Conservation (phyloP, 306 rosid genomes). For the Trichosanthes cucumerina region DNA sequence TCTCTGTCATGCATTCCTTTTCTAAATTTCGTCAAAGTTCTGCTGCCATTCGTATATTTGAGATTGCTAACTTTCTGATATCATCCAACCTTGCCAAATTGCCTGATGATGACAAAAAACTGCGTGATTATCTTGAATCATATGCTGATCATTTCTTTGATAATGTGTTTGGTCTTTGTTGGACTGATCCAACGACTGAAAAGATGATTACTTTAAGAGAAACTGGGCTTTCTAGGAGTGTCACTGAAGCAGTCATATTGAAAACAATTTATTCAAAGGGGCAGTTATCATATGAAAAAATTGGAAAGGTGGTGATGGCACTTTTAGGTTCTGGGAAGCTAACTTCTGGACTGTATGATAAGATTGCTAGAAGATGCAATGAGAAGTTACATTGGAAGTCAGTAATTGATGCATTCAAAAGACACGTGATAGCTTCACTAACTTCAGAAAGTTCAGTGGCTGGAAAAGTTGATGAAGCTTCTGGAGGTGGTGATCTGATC, state of each 20-base stretch:
- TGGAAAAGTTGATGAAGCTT: background rate
- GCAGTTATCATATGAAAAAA: slow-evolving; percentile 22
- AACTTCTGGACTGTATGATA: background rate
- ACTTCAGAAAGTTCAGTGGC: slow-evolving; percentile 2
- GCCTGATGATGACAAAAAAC: background rate
- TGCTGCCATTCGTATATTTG: slow-evolving; percentile 1
- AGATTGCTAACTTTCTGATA: slow-evolving; percentile 6
- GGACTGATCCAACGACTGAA: slow-evolving; percentile 23
- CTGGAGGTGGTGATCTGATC: slow-evolving; percentile 3
- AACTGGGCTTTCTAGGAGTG: slow-evolving; percentile 10
- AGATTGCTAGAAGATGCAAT: slow-evolving; percentile 7
- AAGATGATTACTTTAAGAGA: slow-evolving; percentile 34
- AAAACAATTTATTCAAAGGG: slow-evolving; percentile 10
- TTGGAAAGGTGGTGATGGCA: slow-evolving; percentile 38
- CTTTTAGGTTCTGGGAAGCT: slow-evolving; percentile 30
- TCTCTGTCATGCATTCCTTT: background rate
- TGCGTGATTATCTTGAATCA: background rate
- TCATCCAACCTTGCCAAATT: background rate
- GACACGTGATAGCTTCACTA: background rate
- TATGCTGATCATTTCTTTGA: slow-evolving; percentile 15
- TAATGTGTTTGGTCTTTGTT: slow-evolving; percentile 25
- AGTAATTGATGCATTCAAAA: slow-evolving; percentile 16
- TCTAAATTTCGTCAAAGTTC: slow-evolving; percentile 3
- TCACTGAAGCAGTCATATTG: slow-evolving; percentile 18
- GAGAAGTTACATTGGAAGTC: slow-evolving; percentile 21